Base-by-base conservation (phyloP, 129 eudicot genomes). In the Flaveria robusta region DNA sequence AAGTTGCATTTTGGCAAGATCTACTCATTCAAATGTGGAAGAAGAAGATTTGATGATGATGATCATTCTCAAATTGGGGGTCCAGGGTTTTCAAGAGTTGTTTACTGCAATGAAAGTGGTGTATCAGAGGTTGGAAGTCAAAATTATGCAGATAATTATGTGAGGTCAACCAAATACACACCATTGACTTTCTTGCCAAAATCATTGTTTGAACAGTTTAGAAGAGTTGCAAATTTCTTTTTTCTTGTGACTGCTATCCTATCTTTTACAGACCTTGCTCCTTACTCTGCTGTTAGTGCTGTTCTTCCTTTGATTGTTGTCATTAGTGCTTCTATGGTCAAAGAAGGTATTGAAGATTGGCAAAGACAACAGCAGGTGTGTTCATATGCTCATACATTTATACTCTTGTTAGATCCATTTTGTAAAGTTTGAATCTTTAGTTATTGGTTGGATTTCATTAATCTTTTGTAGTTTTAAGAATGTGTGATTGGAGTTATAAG, bases 151-250 rank as follows among this genome's bases (percentile, higher is more conserved):
- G 86, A 81, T 66, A 93, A 93, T 82, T 93, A 93, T 87, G 97
- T 91, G 47, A 80, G 89, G 63, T 85, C 95, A 45, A 90, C 98
- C 5, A 93, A 93, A 83, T 93, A 91, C 78, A 91, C 93, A 16
- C 81, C 84, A 26, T 81, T 92, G 70, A 81, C 90, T 66, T 93
- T 93, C 71, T 24, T 93, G 46, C 98, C 98, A 37, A 93, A 93
- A 74, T 81, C 97, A 37, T 77, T 93, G 87, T 93, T 90, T 87
- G 98, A 93, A 83, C 97, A 93, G 81, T 93, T 93, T 77, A 88
- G 98, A 75, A 91, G 98, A 78, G 98, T 93, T 81, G 98, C 98
- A 43, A 93, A 93, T 77, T 93, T 93, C 74, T 93, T 29, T 78
- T 93, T 93, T 69, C 96, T 93, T 67, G 97, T 93, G 55, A 85